Base-by-base conservation (phyloP, 768 basidiomycete species). In the Lactarius trivialis region DNA sequence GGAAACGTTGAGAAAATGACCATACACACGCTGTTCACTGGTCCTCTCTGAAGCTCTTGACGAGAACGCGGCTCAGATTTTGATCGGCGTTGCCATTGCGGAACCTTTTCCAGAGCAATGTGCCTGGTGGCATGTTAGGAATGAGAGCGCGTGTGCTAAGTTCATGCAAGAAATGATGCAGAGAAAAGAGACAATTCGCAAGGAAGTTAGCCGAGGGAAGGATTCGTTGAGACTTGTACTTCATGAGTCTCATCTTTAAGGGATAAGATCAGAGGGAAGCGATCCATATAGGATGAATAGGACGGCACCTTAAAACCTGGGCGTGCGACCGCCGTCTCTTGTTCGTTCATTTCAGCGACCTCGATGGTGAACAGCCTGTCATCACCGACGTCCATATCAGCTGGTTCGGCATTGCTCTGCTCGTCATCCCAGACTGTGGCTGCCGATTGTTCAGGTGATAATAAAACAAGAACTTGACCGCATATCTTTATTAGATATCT, bases 381-480 rank as follows among this genome's bases (percentile, higher is more conserved):
- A 8, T 76, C 74, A 7, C 77, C 75, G 14, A 79, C 73, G 0
- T 76, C 78, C 9, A 78, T 71, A 1, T 76, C 76, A 11, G 70
- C 32, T 17, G 69, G 63, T 0, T 61, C 60, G 24, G 66, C 56
- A 34, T 68, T 56, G 1, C 65, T 65, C 9, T 73, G 55, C 2
- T 76, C 72, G 7, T 77, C 69, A 19, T 67, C 71, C 78, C 78
- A 84, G 2, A 83, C 70, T 45, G 85, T 73, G 1, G 75, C 67
- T 39, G 70, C 63, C 0, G 79, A 74, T 53, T 85, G 80, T 17
- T 79, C 76, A 0, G 77, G 69, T 8, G 83, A 82, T 26, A 85
- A 71, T 33, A 85, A 69, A 36, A 78, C 79, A 1, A 79, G 66
- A 5, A 81, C 68, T 69, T 86, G 85, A 62, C 86, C 84, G n/a